These are phyloP conservation scores for Phytophthora sojae DNA, from an alignment of 352 stramenopile species.

Conservation along the genomic window DNA sequence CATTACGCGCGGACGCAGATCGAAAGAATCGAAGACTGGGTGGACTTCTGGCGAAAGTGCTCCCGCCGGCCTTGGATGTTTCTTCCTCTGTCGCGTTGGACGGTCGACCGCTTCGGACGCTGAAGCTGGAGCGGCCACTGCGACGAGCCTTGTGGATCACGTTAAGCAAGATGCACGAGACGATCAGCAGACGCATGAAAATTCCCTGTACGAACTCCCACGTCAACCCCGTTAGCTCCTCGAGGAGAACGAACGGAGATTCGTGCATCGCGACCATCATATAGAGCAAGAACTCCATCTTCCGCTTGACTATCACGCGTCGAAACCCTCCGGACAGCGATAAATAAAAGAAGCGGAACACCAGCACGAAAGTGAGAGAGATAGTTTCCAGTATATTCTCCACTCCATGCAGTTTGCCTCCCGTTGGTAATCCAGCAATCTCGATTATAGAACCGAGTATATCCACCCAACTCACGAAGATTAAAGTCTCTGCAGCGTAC, in stretches of 20 bases:
- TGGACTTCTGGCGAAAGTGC: not conserved
- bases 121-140: not conserved
- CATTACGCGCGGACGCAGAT: no score
- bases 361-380: conserved; percentile 32
- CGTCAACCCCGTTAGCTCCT: conserved; percentile 12
- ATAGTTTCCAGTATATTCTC: conserved; percentile 29
- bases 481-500: conserved; percentile 32
- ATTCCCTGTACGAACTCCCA: conserved; percentile 34
- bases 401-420: conserved; percentile 4
- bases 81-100: not conserved
- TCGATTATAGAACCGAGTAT: conserved; percentile 5
- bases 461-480: conserved; percentile 20
- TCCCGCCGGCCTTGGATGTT: not conserved
- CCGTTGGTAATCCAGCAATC: not conserved
- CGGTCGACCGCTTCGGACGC: not conserved
- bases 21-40: not conserved
- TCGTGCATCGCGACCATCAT: conserved; percentile 26
- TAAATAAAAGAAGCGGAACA: conserved; percentile 41
- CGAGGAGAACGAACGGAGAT: conserved; percentile 18
- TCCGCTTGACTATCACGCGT: conserved; percentile 16
- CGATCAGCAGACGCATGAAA: conserved; percentile 21
- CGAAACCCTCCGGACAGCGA: conserved; percentile 23
- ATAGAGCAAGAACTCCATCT: conserved; percentile 29
- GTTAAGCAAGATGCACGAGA: conserved; percentile 18
- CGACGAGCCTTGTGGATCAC: conserved; percentile 1